phyloP scores from a whole-genome alignment of 2,329 filamentous ascomycete genomes.

The Thielaviopsis musarum region DNA sequence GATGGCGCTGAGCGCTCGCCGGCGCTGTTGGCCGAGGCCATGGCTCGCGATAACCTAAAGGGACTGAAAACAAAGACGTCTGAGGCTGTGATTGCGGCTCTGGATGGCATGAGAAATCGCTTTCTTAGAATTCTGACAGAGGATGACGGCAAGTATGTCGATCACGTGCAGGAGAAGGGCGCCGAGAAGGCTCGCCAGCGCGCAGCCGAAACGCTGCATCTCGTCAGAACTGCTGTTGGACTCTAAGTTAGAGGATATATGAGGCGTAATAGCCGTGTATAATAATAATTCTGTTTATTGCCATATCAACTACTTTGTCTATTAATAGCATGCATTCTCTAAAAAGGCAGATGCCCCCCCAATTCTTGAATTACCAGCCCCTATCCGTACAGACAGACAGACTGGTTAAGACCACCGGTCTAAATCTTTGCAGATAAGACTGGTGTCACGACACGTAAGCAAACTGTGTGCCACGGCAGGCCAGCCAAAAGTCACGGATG shows the following conservation, averaged over 20 bases:
- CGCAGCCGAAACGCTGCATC: constrained; percentile 40
- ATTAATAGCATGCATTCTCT: not conserved
- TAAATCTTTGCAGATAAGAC: too few species aligned
- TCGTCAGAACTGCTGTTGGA: constrained; percentile 35
- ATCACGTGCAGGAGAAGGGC: constrained; percentile 40
- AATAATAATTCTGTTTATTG: not conserved
- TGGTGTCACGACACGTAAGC: constrained; percentile 17
- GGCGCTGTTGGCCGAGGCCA: constrained; percentile 23
- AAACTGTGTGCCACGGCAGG: constrained; percentile 44
- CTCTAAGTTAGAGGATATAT: constrained; percentile 17
- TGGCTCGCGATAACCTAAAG: constrained; percentile 22
- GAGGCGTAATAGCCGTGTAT: not conserved
- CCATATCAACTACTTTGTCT: too few species aligned
- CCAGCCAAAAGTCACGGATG: constrained; percentile 57
- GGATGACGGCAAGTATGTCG: constrained; percentile 34
- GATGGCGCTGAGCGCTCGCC: constrained; percentile 27
- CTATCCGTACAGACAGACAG: too few species aligned
- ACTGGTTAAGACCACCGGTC: too few species aligned
- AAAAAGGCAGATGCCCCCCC: too few species aligned
- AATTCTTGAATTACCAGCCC: too few species aligned
- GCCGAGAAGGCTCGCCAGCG: constrained; percentile 42
- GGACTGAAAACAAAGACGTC: constrained; percentile 37
- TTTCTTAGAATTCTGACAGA: constrained; percentile 35
- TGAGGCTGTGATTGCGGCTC: constrained; percentile 33
- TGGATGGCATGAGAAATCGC: constrained; percentile 37